These are phyloP conservation scores for Xerocomus amazonicus DNA, from an alignment of 1,284 basidiomycete species.

Conservation along the genomic window DNA sequence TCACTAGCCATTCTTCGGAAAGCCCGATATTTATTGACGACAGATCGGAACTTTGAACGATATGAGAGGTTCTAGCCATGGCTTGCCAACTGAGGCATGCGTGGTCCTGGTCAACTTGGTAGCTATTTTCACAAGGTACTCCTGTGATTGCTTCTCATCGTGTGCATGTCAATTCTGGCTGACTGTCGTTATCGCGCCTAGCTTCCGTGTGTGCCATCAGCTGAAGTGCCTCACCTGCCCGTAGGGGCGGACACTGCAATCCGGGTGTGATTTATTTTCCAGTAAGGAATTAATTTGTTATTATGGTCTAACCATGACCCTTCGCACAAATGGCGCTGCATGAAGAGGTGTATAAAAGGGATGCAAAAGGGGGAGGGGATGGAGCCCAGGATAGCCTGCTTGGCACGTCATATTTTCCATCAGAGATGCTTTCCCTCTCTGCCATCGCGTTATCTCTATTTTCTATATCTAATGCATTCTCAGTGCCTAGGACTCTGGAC, in stretches of 20 bases:
- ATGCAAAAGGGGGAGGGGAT: not conserved
- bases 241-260: not conserved
- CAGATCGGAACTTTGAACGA: not conserved
- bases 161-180: not conserved
- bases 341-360: slow-evolving; percentile 11
- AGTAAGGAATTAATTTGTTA: too few species aligned
- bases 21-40: not conserved
- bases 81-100: not conserved
- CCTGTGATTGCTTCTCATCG: not conserved
- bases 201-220: not conserved
- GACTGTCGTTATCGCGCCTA: not conserved
- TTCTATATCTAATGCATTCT: slow-evolving; percentile 5
- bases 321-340: not conserved
- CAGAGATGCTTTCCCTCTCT: slow-evolving; percentile 6
- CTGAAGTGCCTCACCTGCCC: not conserved
- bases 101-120: not conserved
- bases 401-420: too few species aligned
- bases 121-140: not conserved
- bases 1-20: too few species aligned
- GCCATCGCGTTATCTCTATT: slow-evolving; percentile 12
- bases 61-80: not conserved
- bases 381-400: too few species aligned
- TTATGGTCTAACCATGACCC: not conserved
- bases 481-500: not conserved
- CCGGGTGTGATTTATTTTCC: not conserved